Conservation (phyloP, 768 basidiomycete genomes). For the Strobilomyces echinocephalus region DNA sequence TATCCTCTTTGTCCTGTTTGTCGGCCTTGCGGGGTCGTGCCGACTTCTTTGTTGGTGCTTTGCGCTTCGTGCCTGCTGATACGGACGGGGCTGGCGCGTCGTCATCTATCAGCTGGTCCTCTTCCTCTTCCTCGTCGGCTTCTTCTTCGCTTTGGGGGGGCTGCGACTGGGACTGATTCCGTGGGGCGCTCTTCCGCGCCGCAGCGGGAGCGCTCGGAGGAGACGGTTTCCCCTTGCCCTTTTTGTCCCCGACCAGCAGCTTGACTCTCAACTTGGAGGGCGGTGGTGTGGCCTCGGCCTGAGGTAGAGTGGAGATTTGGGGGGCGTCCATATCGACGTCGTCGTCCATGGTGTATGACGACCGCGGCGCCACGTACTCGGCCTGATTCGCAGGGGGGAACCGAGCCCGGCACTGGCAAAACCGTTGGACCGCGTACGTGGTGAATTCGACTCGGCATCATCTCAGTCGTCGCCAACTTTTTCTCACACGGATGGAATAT, state of each 20-base stretch:
- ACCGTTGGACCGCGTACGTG: background rate
- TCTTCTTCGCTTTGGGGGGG: conserved; percentile 40
- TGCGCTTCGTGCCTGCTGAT: conserved; percentile 44
- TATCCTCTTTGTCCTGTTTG: conserved; percentile 42
- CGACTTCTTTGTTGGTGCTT: conserved; percentile 43
- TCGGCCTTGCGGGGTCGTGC: conserved; percentile 52
- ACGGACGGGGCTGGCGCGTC: conserved; percentile 33
- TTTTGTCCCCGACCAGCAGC: conserved; percentile 44
- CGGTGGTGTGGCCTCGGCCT: conserved; percentile 63
- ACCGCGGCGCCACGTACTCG: background rate
- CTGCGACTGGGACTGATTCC: conserved; percentile 17
- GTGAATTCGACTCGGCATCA: background rate
- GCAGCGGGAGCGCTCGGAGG: conserved; percentile 24
- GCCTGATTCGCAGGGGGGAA: background rate
- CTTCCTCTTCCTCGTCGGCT: conserved; percentile 61
- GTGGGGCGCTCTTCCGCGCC: conserved; percentile 21
- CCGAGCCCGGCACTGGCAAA: background rate
- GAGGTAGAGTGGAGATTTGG: conserved; percentile 71
- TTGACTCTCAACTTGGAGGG: conserved; percentile 52
- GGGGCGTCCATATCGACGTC: conserved; percentile 74
- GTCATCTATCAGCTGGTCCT: conserved; percentile 80
- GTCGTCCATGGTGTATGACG: conserved; percentile 30
- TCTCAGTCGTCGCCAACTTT: no score
- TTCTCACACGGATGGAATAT: no score
- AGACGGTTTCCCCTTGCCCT: conserved; percentile 33